Evolutionary conservation across 495 filamentous ascomycete genomes (phyloP), one percentile per base, ranked within the genome.

Genomic region (Bryoglossum gracile): DNA sequence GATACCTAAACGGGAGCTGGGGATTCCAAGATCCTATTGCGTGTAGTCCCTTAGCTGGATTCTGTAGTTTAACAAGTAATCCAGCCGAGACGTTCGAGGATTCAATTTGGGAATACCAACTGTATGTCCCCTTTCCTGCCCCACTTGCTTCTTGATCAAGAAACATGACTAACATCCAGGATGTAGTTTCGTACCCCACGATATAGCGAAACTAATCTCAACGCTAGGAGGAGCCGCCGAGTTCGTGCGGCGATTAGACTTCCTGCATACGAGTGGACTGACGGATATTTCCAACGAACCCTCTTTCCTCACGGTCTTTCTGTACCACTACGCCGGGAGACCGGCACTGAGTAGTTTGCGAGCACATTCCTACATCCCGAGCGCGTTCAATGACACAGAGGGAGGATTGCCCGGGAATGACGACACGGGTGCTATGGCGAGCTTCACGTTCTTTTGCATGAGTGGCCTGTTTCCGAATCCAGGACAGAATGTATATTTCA

Each of bases 401-500:
- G 62, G 62, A 16, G 82, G 83, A 6, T 71, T 87, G 5, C 82
- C 83, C 0, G 82, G 82, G 0, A 87, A 86, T 58, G 83, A 87
- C 48, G 83, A 86, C 57, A 74, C 69, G 30, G 83, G 83, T 8
- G 81, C 82, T 0, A 84, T 86, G 81, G 84, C 81, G 10, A 74
- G 76, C 3, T 86, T 86, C 50, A 67, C 77, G 0, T 78, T 77
- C 11, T 73, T 86, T n/a, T 69, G 73, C 38, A 84, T 84, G 79
- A 74, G 83, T 58, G 84, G 84, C 3, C 62, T 87, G 0, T 89
- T 83, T 62, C 84, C 84, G 0, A 81, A 84, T 17, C 75, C 81
- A 0, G 84, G 84, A 5, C 83, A 87, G 56, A 67, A 86, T 55
- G 82, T 87, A 0, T 87, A 89, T 48, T 70, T 89, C 10, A 83